Conservation (phyloP, 1,284 basidiomycete species). For the Leucoagaricus sp. region DNA sequence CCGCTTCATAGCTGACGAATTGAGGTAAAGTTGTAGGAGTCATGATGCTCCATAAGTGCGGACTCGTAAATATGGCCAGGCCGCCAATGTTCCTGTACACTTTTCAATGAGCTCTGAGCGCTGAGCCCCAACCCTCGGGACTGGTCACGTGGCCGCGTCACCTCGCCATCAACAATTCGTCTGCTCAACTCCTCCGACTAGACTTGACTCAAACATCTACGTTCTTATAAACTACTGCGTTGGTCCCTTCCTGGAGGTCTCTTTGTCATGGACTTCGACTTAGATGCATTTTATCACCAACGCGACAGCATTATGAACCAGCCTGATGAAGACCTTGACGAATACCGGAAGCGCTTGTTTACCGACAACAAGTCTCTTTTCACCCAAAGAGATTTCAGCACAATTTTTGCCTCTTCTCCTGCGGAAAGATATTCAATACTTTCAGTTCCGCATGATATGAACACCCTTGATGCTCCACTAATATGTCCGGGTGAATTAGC, state of each 20-base stretch:
- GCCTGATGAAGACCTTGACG: constrained; percentile 46
- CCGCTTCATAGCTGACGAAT: neutral
- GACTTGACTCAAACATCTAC: constrained; percentile 2
- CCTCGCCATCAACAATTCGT: neutral
- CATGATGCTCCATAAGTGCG: neutral
- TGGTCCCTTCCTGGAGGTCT: no score
- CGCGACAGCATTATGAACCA: constrained; percentile 53
- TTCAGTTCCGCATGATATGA: neutral
- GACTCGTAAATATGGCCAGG: no score
- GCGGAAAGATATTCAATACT: neutral
- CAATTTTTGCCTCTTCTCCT: neutral
- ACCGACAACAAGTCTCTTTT: constrained; percentile 3
- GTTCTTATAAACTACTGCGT: neutral
- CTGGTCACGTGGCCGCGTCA: constrained; percentile 13
- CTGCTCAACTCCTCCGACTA: neutral
- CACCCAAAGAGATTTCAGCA: neutral
- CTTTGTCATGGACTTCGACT: constrained; percentile 26
- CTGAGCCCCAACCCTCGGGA: no score
- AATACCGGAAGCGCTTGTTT: constrained; percentile 31
- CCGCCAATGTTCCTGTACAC: neutral
- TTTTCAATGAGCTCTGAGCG: no score
- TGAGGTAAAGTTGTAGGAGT: neutral
- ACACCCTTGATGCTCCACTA: neutral
- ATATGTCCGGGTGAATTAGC: neutral
- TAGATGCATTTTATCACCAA: constrained; percentile 51